Evolutionary conservation across 2,329 filamentous ascomycete genomes (phyloP), one percentile per base, ranked within the genome.

Genomic region (Fonsecaea erecta): DNA sequence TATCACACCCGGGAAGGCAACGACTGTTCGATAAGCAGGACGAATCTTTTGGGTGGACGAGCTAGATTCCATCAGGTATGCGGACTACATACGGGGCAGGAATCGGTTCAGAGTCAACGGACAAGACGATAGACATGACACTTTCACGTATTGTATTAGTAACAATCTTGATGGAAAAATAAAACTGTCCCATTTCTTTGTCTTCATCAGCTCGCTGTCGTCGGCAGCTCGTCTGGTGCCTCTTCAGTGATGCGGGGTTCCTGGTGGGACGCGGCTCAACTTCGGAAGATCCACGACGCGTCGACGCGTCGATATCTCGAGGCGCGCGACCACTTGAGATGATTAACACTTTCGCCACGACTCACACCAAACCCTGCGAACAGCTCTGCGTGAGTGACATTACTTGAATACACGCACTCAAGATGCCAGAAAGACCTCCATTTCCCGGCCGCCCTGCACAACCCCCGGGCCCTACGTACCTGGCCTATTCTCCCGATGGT

Each of bases 401-500:
- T 24, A 14, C 21, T 14, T 48, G 9, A 18, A 52, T n/a, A 37
- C 16, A 35, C n/a, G 57, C 16, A 55, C 9, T 52, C 63, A 62
- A 51, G 21, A 72, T 72, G 70, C 70, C 70, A 51, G 70, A 72
- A 9, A 51, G 65, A 65, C 70, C 70, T 18, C 70, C 69, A 8
- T 68, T 67, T 52, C 68, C 66, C 14, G 64, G 63, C 11, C 68
- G 70, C 34, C 68, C 68, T 35, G 69, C 70, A 18, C 70, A 99
- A 78, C 93, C 92, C 2, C 89, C 91, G 60, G 96, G 96, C 69
- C 87, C 88, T 63, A 98, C 96, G 1, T 93, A 88, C 72, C 88
- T 96, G 71, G 86, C 90, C 69, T 98, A 98, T 79, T 97, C 93
- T 0, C 91, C 92, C 6, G 89, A 96, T 77, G 95, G 96, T 68